Evolutionary conservation across 2,329 filamentous ascomycete species (phyloP).

Genomic region (Pseudogymnoascus sp.): DNA sequence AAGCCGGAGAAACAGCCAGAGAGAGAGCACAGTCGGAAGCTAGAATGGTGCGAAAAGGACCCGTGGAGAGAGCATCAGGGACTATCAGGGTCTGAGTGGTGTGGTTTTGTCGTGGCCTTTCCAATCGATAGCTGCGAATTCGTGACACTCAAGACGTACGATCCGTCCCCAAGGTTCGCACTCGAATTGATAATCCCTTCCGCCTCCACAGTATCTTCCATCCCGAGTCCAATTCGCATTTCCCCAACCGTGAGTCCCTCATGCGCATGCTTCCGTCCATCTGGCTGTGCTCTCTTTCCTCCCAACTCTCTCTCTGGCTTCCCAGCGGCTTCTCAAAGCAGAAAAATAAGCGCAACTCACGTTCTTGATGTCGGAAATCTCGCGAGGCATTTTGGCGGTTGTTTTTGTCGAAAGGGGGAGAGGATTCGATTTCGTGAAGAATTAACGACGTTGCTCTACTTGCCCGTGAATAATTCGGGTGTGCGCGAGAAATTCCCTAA

Average conservation of each 20-base stretch:
- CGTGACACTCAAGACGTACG: neutral
- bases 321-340: neutral
- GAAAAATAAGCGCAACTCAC: constrained; percentile 33
- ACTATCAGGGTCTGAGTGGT: neutral
- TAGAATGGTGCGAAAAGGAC: neutral
- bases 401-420: constrained; percentile 17
- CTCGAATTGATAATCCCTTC: neutral
- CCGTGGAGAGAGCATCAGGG: neutral
- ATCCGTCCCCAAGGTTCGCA: neutral
- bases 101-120: neutral
- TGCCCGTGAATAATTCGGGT: constrained; percentile 10
- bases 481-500: constrained; percentile 11
- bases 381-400: constrained; percentile 85
- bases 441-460: constrained; percentile 5
- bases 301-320: neutral
- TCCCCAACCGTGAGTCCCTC: neutral
- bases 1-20: neutral
- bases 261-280: neutral
- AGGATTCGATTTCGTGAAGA: constrained; percentile 11
- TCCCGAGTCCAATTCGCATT: neutral
- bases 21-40: neutral
- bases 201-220: neutral
- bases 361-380: constrained; percentile 97
- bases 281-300: neutral
- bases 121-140: constrained; percentile 26